phyloP scores from a whole-genome alignment of 192 early-diverging fungal species.

The Linnemannia zychae region DNA sequence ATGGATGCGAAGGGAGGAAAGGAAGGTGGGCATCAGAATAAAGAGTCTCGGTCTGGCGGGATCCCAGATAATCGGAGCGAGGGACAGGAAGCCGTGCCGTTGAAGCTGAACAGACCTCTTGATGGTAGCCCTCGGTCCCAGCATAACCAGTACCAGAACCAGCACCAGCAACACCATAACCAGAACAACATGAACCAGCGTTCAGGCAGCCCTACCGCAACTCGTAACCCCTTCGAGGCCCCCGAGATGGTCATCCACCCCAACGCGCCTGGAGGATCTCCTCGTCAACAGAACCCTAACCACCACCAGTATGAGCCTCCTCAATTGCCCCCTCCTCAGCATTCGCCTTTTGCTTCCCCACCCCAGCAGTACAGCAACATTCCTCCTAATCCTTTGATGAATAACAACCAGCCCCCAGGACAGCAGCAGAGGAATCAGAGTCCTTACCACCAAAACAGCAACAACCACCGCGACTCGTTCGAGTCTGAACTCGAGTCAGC shows the following conservation, averaged over 20 bases:
- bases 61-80: neutral
- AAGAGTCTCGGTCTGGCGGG: slow-evolving; percentile 46
- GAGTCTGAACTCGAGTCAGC: slow-evolving; percentile 39
- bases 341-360: slow-evolving; percentile 1
- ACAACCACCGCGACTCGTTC: slow-evolving; percentile 27
- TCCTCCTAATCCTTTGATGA: slow-evolving; percentile 15
- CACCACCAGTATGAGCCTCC: slow-evolving; percentile 32
- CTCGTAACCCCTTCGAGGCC: slow-evolving; percentile 29
- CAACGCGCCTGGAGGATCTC: neutral
- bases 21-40: slow-evolving; percentile 27
- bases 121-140: slow-evolving; percentile 13
- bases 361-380: slow-evolving; percentile 9
- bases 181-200: slow-evolving; percentile 4
- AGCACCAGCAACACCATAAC: neutral
- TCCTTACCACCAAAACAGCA: slow-evolving; percentile 16
- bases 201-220: neutral
- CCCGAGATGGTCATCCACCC: slow-evolving; percentile 1
- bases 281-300: slow-evolving; percentile 8
- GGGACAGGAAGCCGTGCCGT: slow-evolving; percentile 12
- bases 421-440: slow-evolving; percentile 3
- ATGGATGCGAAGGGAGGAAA: slow-evolving; percentile 16
- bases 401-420: slow-evolving; percentile 1
- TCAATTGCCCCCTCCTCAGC: slow-evolving; percentile 3
- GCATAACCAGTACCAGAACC: slow-evolving; percentile 16
- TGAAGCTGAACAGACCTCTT: neutral